Evolutionary conservation across 257 asterid genomes (phyloP), one percentile per base, ranked within the genome.

Genomic region (Cynanchum wilfordii): DNA sequence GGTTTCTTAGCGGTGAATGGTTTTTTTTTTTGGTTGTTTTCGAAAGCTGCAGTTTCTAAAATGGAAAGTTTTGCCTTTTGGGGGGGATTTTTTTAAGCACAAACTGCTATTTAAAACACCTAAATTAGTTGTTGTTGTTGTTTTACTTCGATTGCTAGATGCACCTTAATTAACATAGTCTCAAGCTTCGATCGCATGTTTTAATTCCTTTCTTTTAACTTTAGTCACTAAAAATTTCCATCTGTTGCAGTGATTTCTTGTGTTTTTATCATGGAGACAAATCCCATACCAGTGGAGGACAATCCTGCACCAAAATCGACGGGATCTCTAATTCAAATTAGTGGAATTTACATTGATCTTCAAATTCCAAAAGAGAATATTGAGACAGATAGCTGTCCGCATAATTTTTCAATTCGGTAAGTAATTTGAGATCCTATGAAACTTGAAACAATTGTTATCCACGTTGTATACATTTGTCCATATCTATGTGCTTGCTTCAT

Each of bases 381-480:
- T 42, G 86, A 80, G 75, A 38, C 75, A 38, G 90, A 73, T 16
- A 68, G 10, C 25, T 86, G 87, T 24, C 82, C 78, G 24, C 89
- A 88, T 71, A 40, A 33, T 1, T 93, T 93, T 73, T 84, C 97
- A 16, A 87, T 93, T 29, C 97, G 97, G 98, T 87, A 70, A 82
- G 85, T 57, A 7, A n/a, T 55, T 4, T 17, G 40, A 40, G 12
- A 10, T 66, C 9, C 65, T 64, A 49, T 25, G 11, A 1, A 25
- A 8, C 55, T 33, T 29, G 22, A 36, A 72, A 72, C 59, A 16
- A 45, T 11, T 57, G 22, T 10, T 24, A 40, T 52, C 10, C 0
- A 13, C 30, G 58, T 16, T 45, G 33, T 49, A 11, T 45, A 12
- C 2, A 9, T 60, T 33, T n/a, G 27, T 60, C 12, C 24, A 40